These are phyloP conservation scores for Cryptosporidium sp. DNA, from an alignment of 169 alveolate genomes.

Conservation along the genomic window DNA sequence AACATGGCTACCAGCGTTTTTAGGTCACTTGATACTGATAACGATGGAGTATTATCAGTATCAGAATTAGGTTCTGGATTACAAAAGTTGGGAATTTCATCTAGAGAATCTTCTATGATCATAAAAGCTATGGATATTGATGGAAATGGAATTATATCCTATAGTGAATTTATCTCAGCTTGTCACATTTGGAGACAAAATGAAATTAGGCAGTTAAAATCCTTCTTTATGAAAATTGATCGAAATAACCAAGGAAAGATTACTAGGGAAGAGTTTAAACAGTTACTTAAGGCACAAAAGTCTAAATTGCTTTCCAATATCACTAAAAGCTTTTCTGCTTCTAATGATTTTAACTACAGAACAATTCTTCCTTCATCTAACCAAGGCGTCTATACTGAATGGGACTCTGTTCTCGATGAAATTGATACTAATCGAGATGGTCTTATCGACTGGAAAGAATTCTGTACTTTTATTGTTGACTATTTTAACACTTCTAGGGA, in stretches of 20 bases:
- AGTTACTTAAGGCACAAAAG: constrained; percentile 50
- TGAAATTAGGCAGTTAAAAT: constrained; percentile 52
- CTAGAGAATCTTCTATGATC: constrained; percentile 41
- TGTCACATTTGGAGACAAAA: constrained; percentile 65
- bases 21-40: constrained; percentile 30
- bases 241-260: constrained; percentile 19
- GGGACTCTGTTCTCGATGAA: constrained; percentile 58
- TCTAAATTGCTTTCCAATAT: constrained; percentile 55
- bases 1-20: constrained; percentile 57
- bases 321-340: constrained; percentile 35
- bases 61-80: constrained; percentile 11
- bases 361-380: constrained; percentile 66
- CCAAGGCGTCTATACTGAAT: constrained; percentile 60
- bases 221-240: constrained; percentile 60
- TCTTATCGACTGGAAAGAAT: constrained; percentile 54
- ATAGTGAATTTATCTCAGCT: constrained; percentile 62
- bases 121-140: constrained; percentile 60
- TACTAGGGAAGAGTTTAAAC: constrained; percentile 47
- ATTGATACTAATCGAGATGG: constrained; percentile 57
- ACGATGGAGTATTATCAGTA: constrained; percentile 37
- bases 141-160: constrained; percentile 59
- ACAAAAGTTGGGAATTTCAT: constrained; percentile 8
- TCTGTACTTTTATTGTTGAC: constrained; percentile 40
- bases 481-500: constrained; percentile 41
- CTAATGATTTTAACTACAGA: constrained; percentile 15